phyloP scores from a whole-genome alignment of 495 filamentous ascomycete genomes.

The Penicillium coffeae region DNA sequence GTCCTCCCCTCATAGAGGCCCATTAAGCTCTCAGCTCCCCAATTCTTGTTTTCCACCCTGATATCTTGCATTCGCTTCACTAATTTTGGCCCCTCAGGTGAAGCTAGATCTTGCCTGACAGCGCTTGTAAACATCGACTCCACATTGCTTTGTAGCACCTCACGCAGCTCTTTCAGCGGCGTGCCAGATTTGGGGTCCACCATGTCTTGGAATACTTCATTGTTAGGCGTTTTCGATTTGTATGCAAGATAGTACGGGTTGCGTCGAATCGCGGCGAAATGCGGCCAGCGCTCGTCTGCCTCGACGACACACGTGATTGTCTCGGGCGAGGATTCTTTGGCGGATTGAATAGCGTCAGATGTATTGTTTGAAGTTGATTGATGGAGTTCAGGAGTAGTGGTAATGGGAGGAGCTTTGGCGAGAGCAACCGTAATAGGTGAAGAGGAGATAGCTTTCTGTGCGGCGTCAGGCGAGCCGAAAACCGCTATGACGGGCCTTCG shows the following conservation, averaged over 20 bases:
- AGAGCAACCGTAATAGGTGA: conserved; percentile 29
- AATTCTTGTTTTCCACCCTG: background rate
- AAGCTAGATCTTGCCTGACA: conserved; percentile 15
- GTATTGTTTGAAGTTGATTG: background rate
- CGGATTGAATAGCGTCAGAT: background rate
- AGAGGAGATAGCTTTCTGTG: conserved; percentile 28
- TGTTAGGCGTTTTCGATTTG: conserved; percentile 1
- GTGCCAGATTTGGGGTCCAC: conserved; percentile 14
- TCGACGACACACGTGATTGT: conserved; percentile 25
- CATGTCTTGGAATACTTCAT: conserved; percentile 25
- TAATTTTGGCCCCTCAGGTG: conserved; percentile 8
- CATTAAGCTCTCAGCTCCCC: background rate
- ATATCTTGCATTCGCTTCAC: background rate
- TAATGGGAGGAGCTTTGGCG: background rate
- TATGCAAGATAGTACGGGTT: conserved; percentile 31
- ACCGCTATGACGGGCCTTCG: conserved; percentile 26
- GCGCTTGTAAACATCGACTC: conserved; percentile 5
- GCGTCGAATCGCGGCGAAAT: conserved; percentile 19
- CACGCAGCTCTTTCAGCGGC: conserved; percentile 28
- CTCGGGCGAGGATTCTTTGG: background rate
- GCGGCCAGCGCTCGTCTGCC: conserved; percentile 21
- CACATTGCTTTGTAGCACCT: conserved; percentile 26
- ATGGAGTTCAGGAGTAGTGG: background rate
- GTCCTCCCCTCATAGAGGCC: background rate
- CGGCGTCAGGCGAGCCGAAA: conserved; percentile 34